phyloP scores from a whole-genome alignment of 768 basidiomycete species.

The Suillus subluteus region DNA sequence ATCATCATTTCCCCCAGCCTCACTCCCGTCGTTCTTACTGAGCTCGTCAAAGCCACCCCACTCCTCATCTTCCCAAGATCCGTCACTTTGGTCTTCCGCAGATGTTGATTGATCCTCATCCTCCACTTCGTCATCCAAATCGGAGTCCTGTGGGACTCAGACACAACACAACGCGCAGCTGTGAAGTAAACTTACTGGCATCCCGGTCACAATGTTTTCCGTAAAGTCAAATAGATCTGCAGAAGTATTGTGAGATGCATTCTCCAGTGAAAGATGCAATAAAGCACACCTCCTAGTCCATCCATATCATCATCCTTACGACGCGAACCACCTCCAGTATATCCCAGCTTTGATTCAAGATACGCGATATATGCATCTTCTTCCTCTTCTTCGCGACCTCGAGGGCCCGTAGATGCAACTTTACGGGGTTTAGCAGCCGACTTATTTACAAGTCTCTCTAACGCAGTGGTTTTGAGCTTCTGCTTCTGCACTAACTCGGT shows the following conservation, averaged over 20 bases:
- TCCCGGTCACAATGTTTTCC: slow-evolving; percentile 21
- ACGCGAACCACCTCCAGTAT: slow-evolving; percentile 46
- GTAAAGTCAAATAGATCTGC: slow-evolving; percentile 61
- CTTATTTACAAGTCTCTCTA: slow-evolving; percentile 37
- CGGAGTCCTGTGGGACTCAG: not conserved
- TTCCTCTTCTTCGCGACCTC: slow-evolving; percentile 51
- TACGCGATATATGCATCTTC: slow-evolving; percentile 89
- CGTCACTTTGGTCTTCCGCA: not conserved
- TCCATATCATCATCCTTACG: slow-evolving; percentile 63
- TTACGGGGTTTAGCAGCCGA: slow-evolving; percentile 16
- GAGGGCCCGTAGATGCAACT: slow-evolving; percentile 21
- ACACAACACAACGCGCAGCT: not conserved
- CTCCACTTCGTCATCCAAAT: not conserved
- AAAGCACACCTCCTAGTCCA: slow-evolving; percentile 76
- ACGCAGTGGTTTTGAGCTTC: slow-evolving; percentile 30
- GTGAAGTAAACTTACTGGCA: not conserved
- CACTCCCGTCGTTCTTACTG: not conserved
- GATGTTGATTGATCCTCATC: not conserved
- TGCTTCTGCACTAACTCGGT: slow-evolving; percentile 8
- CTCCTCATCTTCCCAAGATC: slow-evolving; percentile 33
- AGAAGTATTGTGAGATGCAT: slow-evolving; percentile 6
- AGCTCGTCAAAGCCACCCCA: slow-evolving; percentile 40
- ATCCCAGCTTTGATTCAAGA: slow-evolving; percentile 78
- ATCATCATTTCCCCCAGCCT: slow-evolving; percentile 28
- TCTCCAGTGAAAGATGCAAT: not conserved